A percentile compares a stretch with the other conserved stretches of the same genome.
Conservation (phyloP, 352 stramenopile genomes). For the Globisporangium camurandrum region DNA sequence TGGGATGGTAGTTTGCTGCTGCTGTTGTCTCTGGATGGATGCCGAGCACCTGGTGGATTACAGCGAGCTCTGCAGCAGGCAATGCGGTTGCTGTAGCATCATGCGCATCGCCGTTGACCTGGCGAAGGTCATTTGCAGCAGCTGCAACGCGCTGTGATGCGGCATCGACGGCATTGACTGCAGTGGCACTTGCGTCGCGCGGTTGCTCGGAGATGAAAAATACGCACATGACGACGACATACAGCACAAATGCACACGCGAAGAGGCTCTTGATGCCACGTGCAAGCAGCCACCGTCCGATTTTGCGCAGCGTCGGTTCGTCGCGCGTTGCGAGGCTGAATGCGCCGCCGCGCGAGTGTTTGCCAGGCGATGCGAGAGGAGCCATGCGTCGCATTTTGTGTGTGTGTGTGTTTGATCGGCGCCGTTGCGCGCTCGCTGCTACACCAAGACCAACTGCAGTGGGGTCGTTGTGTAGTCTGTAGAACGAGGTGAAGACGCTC, state of each 20-base stretch:
- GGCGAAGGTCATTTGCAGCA: too few relatives aligned
- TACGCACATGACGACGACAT: slow-evolving; percentile 3
- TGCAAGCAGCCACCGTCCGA: slow-evolving; percentile 7
- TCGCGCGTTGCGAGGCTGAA: slow-evolving; percentile 2
- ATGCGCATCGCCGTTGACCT: too few relatives aligned
- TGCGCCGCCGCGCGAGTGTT: slow-evolving; percentile 3
- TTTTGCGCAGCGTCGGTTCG: slow-evolving; percentile 4
- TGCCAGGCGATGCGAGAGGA: too few relatives aligned
- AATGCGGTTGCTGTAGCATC: neutral
- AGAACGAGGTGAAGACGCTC: too few relatives aligned
- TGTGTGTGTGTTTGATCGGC: too few relatives aligned
- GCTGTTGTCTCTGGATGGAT: neutral
- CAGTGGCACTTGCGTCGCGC: too few relatives aligned
- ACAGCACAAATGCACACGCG: slow-evolving; percentile 4
- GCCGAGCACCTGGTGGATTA: neutral
- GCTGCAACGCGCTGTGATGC: neutral
- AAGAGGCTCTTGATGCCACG: slow-evolving; percentile 8
- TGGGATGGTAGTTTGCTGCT: neutral
- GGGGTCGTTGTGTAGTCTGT: too few relatives aligned
- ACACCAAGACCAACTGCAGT: too few relatives aligned
- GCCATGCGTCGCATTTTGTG: too few relatives aligned
- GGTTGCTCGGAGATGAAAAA: slow-evolving; percentile 6
- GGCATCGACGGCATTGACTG: neutral
- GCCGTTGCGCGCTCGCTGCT: too few relatives aligned
- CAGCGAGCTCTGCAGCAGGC: neutral